phyloP scores from a whole-genome alignment of 441 rosid species.

The Erodium texanum region DNA sequence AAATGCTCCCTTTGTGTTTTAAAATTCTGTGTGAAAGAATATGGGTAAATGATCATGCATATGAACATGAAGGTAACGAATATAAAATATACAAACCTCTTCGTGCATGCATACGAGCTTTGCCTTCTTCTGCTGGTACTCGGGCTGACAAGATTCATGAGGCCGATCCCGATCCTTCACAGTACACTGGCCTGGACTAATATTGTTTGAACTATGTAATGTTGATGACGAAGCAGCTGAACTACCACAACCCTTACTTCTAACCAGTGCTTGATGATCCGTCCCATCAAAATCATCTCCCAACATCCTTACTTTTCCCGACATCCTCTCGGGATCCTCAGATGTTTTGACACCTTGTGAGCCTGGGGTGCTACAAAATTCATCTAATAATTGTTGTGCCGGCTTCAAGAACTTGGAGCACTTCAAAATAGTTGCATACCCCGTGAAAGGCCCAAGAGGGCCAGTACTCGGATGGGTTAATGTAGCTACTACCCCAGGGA shows the following conservation, averaged over 20 bases:
- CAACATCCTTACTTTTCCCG: slow-evolving; percentile 21
- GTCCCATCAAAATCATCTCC: slow-evolving; percentile 17
- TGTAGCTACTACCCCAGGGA: no score
- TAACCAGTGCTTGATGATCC: slow-evolving; percentile 13
- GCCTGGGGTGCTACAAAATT: slow-evolving; percentile 11
- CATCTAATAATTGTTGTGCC: slow-evolving; percentile 47
- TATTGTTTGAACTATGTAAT: slow-evolving; percentile 23
- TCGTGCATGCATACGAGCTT: slow-evolving; percentile 46
- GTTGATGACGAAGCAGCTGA: slow-evolving; percentile 16
- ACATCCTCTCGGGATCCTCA: slow-evolving; percentile 5
- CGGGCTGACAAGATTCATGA: slow-evolving; percentile 30
- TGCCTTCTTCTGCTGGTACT: slow-evolving; percentile 46
- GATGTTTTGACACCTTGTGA: neutral
- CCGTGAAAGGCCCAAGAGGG: slow-evolving; percentile 62
- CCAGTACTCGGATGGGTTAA: neutral
- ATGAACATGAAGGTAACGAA: neutral
- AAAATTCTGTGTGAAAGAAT: neutral
- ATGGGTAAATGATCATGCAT: neutral
- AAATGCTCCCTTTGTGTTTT: neutral
- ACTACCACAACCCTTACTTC: slow-evolving; percentile 5
- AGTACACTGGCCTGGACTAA: slow-evolving; percentile 19
- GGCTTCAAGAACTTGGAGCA: slow-evolving; percentile 52
- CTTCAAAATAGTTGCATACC: slow-evolving; percentile 56
- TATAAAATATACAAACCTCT: slow-evolving; percentile 37
- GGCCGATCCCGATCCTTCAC: slow-evolving; percentile 30